Percentiles rank a stretch among this genome's conserved stretches.
phyloP scores from a whole-genome alignment of 257 asterid genomes.

The Solanum lycopersicoides region DNA sequence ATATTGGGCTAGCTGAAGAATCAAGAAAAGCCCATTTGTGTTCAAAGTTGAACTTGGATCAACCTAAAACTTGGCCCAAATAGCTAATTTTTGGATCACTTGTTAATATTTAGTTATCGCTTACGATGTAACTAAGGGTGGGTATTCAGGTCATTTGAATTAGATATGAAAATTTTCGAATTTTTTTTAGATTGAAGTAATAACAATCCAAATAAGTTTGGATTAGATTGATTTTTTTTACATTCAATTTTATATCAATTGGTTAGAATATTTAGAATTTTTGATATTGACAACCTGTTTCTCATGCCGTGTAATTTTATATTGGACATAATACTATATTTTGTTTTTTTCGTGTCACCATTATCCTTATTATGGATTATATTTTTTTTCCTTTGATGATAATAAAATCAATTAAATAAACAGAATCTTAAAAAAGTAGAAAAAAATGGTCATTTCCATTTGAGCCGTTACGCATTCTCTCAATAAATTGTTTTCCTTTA shows the following conservation, averaged over 20 bases:
- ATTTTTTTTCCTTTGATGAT: background rate
- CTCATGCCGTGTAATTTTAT: too few relatives aligned
- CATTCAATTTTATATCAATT: too few relatives aligned
- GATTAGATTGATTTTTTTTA: too few relatives aligned
- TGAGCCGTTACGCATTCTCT: background rate
- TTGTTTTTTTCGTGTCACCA: background rate
- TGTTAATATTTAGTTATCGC: background rate
- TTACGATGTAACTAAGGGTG: background rate
- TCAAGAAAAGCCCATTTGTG: background rate
- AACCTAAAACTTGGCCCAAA: background rate
- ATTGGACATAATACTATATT: too few relatives aligned
- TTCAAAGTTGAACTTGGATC: background rate
- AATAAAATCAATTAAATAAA: background rate
- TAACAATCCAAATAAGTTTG: too few relatives aligned
- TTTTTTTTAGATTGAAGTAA: too few relatives aligned
- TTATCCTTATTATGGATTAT: background rate
- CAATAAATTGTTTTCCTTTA: background rate
- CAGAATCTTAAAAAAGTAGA: background rate
- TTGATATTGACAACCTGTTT: too few relatives aligned
- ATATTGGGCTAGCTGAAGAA: background rate
- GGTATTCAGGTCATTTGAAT: too few relatives aligned
- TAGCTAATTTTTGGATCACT: background rate
- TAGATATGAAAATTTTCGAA: too few relatives aligned
- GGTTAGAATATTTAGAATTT: too few relatives aligned
- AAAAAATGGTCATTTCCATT: background rate